Evolutionary conservation across 768 basidiomycete species (phyloP).

Genomic region (Mycena albidolilacea): DNA sequence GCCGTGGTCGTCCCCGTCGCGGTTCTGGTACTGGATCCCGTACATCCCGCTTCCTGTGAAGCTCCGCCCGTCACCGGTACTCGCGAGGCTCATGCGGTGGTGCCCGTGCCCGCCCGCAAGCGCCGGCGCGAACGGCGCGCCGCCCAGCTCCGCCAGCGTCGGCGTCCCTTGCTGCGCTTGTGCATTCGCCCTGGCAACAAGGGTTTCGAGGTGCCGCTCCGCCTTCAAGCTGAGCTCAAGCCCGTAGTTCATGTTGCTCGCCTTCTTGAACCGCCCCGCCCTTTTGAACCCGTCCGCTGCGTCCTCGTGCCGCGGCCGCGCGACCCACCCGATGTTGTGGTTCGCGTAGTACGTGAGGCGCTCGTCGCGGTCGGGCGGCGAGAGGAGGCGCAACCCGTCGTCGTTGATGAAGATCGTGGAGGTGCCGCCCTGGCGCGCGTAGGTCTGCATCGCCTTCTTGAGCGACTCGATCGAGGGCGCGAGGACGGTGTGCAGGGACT

Average conservation of each 20-base stretch:
- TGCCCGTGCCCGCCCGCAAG: slow-evolving; percentile 6
- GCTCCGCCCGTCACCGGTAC: slow-evolving; percentile 42
- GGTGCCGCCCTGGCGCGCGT: slow-evolving; percentile 82
- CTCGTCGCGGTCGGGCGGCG: slow-evolving; percentile 70
- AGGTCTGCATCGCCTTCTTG: slow-evolving; percentile 90
- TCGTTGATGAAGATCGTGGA: slow-evolving; percentile 83
- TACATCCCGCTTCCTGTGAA: slow-evolving; percentile 55
- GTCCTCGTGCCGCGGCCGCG: slow-evolving; percentile 77
- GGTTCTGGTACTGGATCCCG: slow-evolving; percentile 78
- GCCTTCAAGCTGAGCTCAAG: slow-evolving; percentile 77
- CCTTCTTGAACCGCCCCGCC: slow-evolving; percentile 94
- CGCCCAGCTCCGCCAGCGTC: slow-evolving; percentile 31
- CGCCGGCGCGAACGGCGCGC: background rate
- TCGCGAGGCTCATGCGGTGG: slow-evolving; percentile 40
- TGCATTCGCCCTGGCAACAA: slow-evolving; percentile 46
- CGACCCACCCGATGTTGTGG: slow-evolving; percentile 84
- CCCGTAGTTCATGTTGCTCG: slow-evolving; percentile 92
- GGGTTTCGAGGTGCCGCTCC: slow-evolving; percentile 63
- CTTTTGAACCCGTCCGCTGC: slow-evolving; percentile 71
- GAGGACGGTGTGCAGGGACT: slow-evolving; percentile 79
- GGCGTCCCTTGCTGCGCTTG: background rate
- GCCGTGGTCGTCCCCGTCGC: slow-evolving; percentile 71
- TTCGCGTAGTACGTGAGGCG: slow-evolving; percentile 80
- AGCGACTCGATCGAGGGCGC: slow-evolving; percentile 80
- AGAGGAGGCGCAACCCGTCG: slow-evolving; percentile 77